Percentiles rank a stretch among this genome's conserved stretches.
These are phyloP conservation scores for Solanum boliviense DNA, from an alignment of 257 asterid genomes.

Conservation along the genomic window DNA sequence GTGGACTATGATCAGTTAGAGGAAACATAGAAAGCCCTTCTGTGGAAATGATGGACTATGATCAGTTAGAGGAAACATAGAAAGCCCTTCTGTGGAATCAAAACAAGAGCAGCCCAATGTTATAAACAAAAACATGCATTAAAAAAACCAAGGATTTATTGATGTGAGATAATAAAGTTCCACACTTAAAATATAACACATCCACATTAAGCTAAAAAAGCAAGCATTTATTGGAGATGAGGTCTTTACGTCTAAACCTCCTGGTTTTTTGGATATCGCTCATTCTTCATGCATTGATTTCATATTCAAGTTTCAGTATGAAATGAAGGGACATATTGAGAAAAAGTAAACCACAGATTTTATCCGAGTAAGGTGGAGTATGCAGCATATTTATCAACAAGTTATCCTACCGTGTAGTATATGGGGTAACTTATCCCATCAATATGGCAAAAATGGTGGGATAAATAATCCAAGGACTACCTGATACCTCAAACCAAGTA, in stretches of 20 bases:
- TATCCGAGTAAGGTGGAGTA: not conserved
- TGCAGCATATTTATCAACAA: not conserved
- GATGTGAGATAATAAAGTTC: not conserved
- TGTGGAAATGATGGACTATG: not conserved
- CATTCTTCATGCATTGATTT: not conserved
- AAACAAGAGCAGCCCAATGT: not conserved
- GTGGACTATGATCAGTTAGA: too few species aligned
- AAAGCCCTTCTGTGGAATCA: not conserved
- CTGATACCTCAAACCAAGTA: not conserved
- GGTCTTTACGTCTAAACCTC: not conserved
- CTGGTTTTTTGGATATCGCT: not conserved
- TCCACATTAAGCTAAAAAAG: not conserved
- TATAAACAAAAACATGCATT: not conserved
- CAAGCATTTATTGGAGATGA: not conserved
- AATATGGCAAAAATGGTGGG: not conserved
- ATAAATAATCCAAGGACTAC: not conserved
- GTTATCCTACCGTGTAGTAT: not conserved
- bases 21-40: not conserved
- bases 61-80: not conserved
- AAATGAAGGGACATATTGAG: not conserved
- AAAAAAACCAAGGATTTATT: not conserved
- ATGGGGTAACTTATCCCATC: not conserved
- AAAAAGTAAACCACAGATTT: not conserved
- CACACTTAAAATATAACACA: not conserved
- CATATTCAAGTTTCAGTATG: not conserved